Evolutionary conservation across 306 rosid species (phyloP).

Genomic region (Pyrus communis): DNA sequence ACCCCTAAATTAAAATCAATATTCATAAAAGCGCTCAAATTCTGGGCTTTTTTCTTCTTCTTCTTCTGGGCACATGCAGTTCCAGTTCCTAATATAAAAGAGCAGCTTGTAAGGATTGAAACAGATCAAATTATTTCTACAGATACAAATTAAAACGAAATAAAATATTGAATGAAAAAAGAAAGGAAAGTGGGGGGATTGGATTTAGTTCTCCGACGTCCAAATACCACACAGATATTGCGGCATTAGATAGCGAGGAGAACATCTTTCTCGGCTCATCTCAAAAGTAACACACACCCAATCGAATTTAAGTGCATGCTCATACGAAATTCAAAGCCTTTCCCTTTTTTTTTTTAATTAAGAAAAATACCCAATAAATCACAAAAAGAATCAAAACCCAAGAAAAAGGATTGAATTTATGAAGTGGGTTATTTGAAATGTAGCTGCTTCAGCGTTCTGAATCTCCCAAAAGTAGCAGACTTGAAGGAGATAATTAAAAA

Average conservation of each 20-base stretch:
- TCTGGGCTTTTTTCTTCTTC: too few species aligned
- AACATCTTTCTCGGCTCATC: conserved; percentile 44
- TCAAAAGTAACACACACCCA: conserved; percentile 6
- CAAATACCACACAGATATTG: conserved; percentile 28
- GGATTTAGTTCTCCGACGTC: conserved; percentile 75
- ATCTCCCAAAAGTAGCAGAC: neutral
- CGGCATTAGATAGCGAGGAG: conserved; percentile 71
- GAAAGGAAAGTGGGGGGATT: neutral
- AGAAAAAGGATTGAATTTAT: neutral
- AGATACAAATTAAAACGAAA: neutral
- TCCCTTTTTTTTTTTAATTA: too few species aligned
- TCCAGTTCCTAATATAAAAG: too few species aligned
- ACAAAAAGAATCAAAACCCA: neutral
- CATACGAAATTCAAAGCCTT: conserved; percentile 21
- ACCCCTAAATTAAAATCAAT: too few species aligned
- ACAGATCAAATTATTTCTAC: too few species aligned
- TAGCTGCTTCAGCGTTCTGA: conserved; percentile 45
- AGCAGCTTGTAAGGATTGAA: too few species aligned
- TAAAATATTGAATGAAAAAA: neutral
- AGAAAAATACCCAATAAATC: too few species aligned
- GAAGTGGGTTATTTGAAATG: neutral
- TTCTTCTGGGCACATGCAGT: too few species aligned
- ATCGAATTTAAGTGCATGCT: conserved; percentile 10
- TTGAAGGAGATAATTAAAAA: conserved; percentile 4
- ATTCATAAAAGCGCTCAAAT: too few species aligned